Percentiles rank a stretch among this genome's conserved stretches.
These are phyloP conservation scores for Gamsiella multidivaricata DNA, from an alignment of 192 early-diverging fungal genomes.

Conservation along the genomic window DNA sequence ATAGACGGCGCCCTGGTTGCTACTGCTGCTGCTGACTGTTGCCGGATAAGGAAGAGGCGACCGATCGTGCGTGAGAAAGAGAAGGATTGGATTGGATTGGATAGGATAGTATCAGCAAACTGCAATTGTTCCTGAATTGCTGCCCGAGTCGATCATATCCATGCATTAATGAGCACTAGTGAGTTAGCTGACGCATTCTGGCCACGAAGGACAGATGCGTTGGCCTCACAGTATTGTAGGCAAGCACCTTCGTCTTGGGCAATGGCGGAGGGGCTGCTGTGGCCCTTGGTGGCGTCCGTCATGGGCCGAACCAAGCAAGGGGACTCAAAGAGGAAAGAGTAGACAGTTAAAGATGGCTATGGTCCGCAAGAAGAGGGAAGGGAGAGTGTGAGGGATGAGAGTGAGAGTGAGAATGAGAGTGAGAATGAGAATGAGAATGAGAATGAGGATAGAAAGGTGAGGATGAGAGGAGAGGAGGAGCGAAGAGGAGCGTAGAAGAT, in stretches of 20 bases:
- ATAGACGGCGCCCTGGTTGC: not conserved
- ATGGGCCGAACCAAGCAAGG: not conserved
- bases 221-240: too few relatives aligned
- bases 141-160: too few relatives aligned
- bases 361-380: not conserved
- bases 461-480: not conserved
- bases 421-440: not conserved
- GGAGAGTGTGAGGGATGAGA: not conserved
- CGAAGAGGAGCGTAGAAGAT: not conserved
- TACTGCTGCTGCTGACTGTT: constrained; percentile 22
- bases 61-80: not conserved
- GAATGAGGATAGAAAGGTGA: not conserved
- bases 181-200: too few relatives aligned
- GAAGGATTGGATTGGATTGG: too few relatives aligned
- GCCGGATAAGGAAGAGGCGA: not conserved
- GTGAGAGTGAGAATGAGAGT: not conserved
- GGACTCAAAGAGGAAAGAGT: not conserved
- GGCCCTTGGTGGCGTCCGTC: not conserved
- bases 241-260: constrained; percentile 8
- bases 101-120: too few relatives aligned
- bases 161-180: too few relatives aligned
- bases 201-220: not conserved
- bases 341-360: not conserved
- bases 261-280: not conserved
- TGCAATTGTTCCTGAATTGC: constrained; percentile 8